Evolutionary conservation across 139 green algal genomes (phyloP).

Genomic region (Auxenochlorella pyrenoidosa): DNA sequence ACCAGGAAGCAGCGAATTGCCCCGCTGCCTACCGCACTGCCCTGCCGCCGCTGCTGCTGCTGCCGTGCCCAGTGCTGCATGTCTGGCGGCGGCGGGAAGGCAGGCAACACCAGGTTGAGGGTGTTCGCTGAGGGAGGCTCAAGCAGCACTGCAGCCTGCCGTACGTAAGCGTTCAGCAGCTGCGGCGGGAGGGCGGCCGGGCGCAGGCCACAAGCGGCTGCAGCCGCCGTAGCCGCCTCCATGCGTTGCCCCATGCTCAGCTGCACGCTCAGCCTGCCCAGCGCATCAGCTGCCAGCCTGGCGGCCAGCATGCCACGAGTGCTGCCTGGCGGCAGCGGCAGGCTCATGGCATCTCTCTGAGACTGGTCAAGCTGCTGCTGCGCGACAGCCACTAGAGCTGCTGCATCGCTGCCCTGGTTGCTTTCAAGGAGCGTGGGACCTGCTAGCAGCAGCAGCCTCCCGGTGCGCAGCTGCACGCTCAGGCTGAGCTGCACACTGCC

Average conservation of each 20-base stretch:
- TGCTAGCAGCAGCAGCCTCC: conserved; percentile 18
- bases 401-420: not conserved
- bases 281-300: not conserved
- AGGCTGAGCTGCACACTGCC: conserved; percentile 31
- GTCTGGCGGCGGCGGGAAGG: conserved; percentile 23
- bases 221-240: not conserved
- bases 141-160: not conserved
- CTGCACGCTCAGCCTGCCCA: conserved; percentile 12
- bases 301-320: conserved; percentile 26
- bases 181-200: not conserved
- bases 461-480: conserved; percentile 17
- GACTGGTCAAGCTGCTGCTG: conserved; percentile 21
- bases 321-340: conserved; percentile 23
- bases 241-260: conserved; percentile 7
- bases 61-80: conserved; percentile 13
- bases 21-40: not conserved
- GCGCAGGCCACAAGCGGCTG: not conserved
- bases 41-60: conserved; percentile 3
- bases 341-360: conserved; percentile 5
- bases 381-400: not conserved
- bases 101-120: conserved; percentile 18
- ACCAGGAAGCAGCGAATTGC: conserved; percentile 24
- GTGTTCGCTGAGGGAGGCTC: not conserved
- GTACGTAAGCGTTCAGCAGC: not conserved
- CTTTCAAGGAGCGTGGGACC: not conserved